Percentiles rank a stretch among this genome's conserved stretches.
Conservation (phyloP, 2,329 filamentous ascomycete genomes). For the Chaetomium sp. region DNA sequence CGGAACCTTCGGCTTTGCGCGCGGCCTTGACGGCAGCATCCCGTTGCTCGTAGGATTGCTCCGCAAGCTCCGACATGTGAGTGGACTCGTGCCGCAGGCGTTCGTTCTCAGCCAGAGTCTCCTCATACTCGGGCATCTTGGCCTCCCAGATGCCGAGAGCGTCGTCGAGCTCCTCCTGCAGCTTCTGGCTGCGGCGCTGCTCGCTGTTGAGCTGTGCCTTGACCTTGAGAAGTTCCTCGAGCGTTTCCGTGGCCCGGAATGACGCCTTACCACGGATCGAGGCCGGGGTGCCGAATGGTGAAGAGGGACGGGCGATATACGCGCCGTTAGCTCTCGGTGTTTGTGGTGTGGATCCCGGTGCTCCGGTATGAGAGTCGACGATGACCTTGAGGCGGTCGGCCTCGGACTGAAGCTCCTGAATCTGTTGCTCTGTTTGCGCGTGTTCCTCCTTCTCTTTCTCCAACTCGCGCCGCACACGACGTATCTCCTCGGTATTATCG, state of each 20-base stretch:
- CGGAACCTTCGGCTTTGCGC: constrained; percentile 69
- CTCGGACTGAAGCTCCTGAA: constrained; percentile 46
- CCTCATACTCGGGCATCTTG: constrained; percentile 80
- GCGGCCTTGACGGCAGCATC: constrained; percentile 72
- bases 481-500: constrained; percentile 55
- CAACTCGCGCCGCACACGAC: constrained; percentile 50
- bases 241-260: constrained; percentile 55
- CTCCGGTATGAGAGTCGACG: constrained; percentile 35
- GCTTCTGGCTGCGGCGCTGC: constrained; percentile 65
- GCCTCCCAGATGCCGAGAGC: constrained; percentile 80
- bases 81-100: constrained; percentile 73
- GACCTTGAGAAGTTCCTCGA: constrained; percentile 58
- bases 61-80: constrained; percentile 77
- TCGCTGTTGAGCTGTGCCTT: constrained; percentile 70
- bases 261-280: constrained; percentile 50
- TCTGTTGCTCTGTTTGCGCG: constrained; percentile 41
- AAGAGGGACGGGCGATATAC: constrained; percentile 45
- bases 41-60: constrained; percentile 73
- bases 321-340: constrained; percentile 57
- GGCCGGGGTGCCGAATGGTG: constrained; percentile 56
- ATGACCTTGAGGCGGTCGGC: constrained; percentile 48
- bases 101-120: constrained; percentile 73
- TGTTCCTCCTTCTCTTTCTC: constrained; percentile 47
- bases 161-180: constrained; percentile 73
- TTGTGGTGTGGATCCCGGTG: constrained; percentile 46